Evolutionary conservation across 768 basidiomycete species (phyloP), one percentile per base, ranked within the genome.

Genomic region (Bullera alba): DNA sequence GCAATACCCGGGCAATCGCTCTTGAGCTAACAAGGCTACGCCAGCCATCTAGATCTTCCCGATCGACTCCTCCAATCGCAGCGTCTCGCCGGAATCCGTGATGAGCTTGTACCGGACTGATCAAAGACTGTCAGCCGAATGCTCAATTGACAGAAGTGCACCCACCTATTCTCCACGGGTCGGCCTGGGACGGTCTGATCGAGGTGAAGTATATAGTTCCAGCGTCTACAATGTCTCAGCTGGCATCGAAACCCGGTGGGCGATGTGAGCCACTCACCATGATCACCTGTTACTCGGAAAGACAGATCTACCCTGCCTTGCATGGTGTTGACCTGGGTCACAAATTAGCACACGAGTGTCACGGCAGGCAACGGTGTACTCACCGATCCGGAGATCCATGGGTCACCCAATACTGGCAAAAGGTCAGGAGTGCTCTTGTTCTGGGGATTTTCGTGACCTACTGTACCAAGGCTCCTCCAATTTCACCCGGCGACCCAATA

Each of bases 191-290:
- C 1, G 70, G 70, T 39, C 70, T 25, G 46, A 72, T 66, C 21
- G 65, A 68, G 1, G 70, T 72, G 30, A 72, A 72, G 54, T 72
- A 72, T 2, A 72, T 64, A 15, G 70, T 72, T 15, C 68, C 70
- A 14, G 63, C 50, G 3, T 58, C 70, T 69, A 36, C 17, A 12
- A 25, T 4, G 32, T n/a, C 44, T 51, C 35, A 46, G 53, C 37
- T 39, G 14, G 21, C 4, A 32, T 2, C 56, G 43, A n/a, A n/a
- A n/a, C n/a, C n/a, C 15, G 30, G 15, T 16, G n/a, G 47, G 26
- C 23, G 26, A 35, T 19, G 29, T 30, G 30, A 51, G 48, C 29
- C 35, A 57, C 51, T 48, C 42, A 58, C 66, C 62, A 32, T 62
- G 54, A 8, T 42, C 37, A 5, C 67, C 67, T 32, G 46, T 42